Evolutionary conservation across 257 asterid genomes (phyloP), one percentile per base, ranked within the genome.

Genomic region (Solanum rostratum): DNA sequence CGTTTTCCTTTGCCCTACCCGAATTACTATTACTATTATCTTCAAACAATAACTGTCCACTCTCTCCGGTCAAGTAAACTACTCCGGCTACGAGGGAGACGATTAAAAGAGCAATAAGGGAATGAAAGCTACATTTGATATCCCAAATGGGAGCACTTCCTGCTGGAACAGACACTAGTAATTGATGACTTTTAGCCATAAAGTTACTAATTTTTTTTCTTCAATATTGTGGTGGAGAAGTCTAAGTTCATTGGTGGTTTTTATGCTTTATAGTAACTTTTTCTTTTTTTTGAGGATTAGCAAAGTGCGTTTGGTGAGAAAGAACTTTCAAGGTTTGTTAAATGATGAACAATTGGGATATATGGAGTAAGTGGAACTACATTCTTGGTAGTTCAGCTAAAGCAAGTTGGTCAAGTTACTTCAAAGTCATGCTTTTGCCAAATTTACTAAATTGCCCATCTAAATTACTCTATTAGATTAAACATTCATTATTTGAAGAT

Each of bases 1-100:
- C 74, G 16, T 71, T 46, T 50, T 76, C 82, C n/a, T 50, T 78
- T 27, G 27, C 62, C 18, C 22, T 50, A 30, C 14, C 65, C 14
- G 16, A 16, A 22, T 49, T 41, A 39, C 80, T 43, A 29, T 7
- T 81, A 62, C 57, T 57, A 11, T 83, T 49, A 59, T 43, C 43
- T 71, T 50, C 63, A 12, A 83, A 83, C 68, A 91, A 88, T 13
- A 90, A 79, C 81, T 87, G 76, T 2, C 92, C 91, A 82, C 90
- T 79, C 89, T 93, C 93, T 74, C 91, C 91, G 52, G 93, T 92
- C 90, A 94, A 83, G 79, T 92, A 92, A 79, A 93, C 83, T 3
- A 88, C 96, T 45, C 96, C 95, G 9, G 90, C 89, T 55, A 94
- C 89, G 54, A 92, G 41, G 37, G 85, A 91, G 37, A 90, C 88